Evolutionary conservation across 148 eudicot genomes (phyloP).

Genomic region (Simmondsia chinensis): DNA sequence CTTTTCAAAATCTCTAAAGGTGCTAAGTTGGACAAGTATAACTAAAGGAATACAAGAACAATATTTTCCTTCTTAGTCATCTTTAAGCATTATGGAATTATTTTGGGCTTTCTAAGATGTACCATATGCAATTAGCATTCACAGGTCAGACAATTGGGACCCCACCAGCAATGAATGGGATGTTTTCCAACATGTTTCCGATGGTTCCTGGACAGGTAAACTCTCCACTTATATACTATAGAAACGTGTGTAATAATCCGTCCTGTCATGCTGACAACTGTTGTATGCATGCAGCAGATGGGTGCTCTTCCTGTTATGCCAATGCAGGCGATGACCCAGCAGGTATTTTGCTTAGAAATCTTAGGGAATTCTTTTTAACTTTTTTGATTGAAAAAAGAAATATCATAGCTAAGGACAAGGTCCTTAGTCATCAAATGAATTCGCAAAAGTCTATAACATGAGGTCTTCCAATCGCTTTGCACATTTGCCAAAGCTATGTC

Average conservation of each 20-base stretch:
- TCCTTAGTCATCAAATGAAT: too few relatives aligned
- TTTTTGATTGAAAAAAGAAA: too few relatives aligned
- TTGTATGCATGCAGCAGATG: conserved; percentile 33
- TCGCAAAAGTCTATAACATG: too few relatives aligned
- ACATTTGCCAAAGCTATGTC: too few relatives aligned
- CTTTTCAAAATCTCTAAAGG: too few relatives aligned
- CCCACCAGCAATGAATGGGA: conserved; percentile 62
- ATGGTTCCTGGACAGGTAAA: conserved; percentile 59
- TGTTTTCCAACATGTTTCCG: conserved; percentile 79
- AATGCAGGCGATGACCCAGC: conserved; percentile 98
- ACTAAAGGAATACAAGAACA: background rate
- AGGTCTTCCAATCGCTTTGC: background rate
- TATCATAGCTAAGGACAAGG: too few relatives aligned
- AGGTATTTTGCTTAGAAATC: conserved; percentile 41
- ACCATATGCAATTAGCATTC: conserved; percentile 22
- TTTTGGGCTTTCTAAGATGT: conserved; percentile 15
- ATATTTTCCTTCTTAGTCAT: background rate
- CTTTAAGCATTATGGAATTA: background rate
- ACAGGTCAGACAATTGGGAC: conserved; percentile 80
- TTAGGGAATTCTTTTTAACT: too few relatives aligned
- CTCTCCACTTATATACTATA: background rate
- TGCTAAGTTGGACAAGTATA: too few relatives aligned
- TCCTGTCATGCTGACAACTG: background rate
- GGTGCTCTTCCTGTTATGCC: conserved; percentile 90
- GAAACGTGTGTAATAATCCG: background rate